These are phyloP conservation scores for Styphnolobium japonicum DNA, from an alignment of 306 rosid species.

Conservation along the genomic window DNA sequence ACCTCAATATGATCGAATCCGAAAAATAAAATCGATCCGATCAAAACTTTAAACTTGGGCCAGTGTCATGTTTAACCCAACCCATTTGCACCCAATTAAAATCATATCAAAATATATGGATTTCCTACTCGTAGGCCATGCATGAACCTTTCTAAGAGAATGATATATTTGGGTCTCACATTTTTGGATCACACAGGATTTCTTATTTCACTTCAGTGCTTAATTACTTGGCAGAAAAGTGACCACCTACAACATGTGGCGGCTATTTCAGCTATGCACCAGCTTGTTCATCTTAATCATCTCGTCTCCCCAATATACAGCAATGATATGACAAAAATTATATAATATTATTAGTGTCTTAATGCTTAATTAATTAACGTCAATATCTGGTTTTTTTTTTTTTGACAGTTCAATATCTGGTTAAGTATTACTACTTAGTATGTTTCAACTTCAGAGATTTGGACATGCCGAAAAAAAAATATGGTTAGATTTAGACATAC, in stretches of 20 bases:
- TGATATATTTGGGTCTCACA: background rate
- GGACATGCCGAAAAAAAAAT: background rate
- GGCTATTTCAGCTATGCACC: background rate
- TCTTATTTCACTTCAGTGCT: background rate
- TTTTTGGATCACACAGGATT: background rate
- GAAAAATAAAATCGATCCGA: too few species aligned
- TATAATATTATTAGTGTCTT: background rate
- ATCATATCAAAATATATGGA: too few species aligned
- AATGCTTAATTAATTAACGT: background rate
- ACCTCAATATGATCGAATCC: too few species aligned
- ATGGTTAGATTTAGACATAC: background rate
- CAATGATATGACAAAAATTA: slow-evolving; percentile 22
- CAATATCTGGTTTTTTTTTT: too few species aligned
- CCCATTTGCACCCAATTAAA: too few species aligned
- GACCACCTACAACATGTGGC: background rate
- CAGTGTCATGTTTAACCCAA: too few species aligned
- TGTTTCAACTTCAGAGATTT: too few species aligned
- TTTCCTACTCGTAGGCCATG: background rate
- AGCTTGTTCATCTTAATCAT: background rate
- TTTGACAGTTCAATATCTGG: too few species aligned
- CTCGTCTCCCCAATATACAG: background rate
- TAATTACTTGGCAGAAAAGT: background rate
- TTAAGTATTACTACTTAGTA: too few species aligned
- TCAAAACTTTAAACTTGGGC: too few species aligned
- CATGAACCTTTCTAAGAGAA: background rate